Base-by-base conservation (phyloP, 1,284 basidiomycete genomes). In the Mycena citricolor region DNA sequence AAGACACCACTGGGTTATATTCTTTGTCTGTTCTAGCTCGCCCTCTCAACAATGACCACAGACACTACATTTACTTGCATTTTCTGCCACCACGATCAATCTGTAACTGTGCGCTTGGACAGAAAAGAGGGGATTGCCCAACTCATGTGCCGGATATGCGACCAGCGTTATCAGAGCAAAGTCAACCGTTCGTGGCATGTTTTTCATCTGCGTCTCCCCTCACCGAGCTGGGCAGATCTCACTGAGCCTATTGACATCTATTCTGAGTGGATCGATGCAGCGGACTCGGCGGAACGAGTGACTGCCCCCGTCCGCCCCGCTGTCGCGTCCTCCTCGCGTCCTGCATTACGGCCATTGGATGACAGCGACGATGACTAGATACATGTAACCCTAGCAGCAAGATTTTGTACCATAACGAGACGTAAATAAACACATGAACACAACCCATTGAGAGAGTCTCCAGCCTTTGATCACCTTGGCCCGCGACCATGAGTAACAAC, bases 1-100 rank as follows among this genome's bases (percentile, higher is more conserved):
- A 81, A 77, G 57, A 77, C 81, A 2, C 82, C 85, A 8, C 70
- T 90, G n/a, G 88, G 87, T 26, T 16, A 3, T 10, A 32, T 34
- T 13, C 30, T 38, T 34, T 26, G 31, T 12, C 39, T 45, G 34
- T 39, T 7, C 47, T 32, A n/a, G 35, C 23, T 39, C 40, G 44
- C 42, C 32, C 32, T 42, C 22, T 19, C n/a, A 36, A 8, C 13
- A 29, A 17, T n/a, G 30, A n/a, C n/a, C 20, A 25, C 61, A 90
- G 87, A 89, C 52, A 84, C 82, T 6, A 72, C 79, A 32, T 90
- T 90, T 61, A 87, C 86, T 22, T 90, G 86, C 63, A 70, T 94
- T n/a, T 94, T 92, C 65, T 94, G 90, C 66, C 84, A 93, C 67
- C 90, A 94, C 62, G 87, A 93, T 60, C 89, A 87, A 59, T 87